Conservation (phyloP, 345 rosid species). For the Psidium friedrichsthalianum region DNA sequence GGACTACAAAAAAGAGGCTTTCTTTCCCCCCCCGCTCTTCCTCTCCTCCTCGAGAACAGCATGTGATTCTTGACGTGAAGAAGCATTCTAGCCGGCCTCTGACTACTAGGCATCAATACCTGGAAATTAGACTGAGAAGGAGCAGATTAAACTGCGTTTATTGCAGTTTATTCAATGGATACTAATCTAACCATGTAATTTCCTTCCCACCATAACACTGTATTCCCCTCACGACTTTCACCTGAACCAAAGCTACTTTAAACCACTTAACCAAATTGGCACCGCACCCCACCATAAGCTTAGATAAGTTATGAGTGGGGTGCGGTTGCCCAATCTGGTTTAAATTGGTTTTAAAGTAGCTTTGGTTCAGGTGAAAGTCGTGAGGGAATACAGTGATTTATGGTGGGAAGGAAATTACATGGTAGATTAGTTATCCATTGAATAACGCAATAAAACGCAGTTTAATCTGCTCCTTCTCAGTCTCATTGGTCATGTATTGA, state of each 20-base stretch:
- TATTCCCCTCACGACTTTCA: background rate
- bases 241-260: background rate
- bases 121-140: background rate
- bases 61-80: background rate
- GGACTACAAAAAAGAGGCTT: background rate
- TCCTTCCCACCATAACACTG: background rate
- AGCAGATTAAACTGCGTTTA: background rate
- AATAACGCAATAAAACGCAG: background rate
- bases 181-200: background rate
- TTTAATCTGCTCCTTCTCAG: background rate
- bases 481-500: background rate
- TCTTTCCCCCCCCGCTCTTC: background rate
- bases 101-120: background rate
- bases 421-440: background rate
- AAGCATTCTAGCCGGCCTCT: background rate
- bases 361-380: background rate
- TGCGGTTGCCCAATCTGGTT: background rate
- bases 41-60: background rate
- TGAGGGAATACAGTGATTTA: background rate
- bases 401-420: background rate
- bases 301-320: background rate
- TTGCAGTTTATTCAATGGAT: background rate
- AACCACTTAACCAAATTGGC: background rate
- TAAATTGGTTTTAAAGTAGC: background rate
- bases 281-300: background rate